Percentiles rank a stretch among this genome's conserved stretches.
These are phyloP conservation scores for Lanmaoa pseudosensibilis DNA, from an alignment of 768 basidiomycete genomes.

Conservation along the genomic window DNA sequence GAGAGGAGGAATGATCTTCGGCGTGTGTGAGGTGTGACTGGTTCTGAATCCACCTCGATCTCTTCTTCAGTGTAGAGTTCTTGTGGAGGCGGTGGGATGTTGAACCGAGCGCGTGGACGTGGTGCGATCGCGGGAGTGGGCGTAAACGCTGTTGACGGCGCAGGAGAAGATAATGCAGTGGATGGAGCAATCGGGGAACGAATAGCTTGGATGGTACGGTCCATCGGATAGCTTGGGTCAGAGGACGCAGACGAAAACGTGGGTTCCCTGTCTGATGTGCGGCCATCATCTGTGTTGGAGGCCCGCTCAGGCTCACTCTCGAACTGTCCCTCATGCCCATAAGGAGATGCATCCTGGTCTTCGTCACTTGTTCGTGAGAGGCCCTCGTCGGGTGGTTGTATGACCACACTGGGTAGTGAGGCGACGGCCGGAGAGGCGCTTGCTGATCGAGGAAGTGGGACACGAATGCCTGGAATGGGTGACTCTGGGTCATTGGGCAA, in stretches of 20 bases:
- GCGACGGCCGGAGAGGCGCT: slow-evolving; percentile 48
- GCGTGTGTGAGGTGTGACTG: slow-evolving; percentile 68
- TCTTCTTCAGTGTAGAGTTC: slow-evolving; percentile 39
- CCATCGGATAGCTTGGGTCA: slow-evolving; percentile 33
- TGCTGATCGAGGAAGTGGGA: slow-evolving; percentile 54
- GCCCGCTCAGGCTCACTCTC: slow-evolving; percentile 26
- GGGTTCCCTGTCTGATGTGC: slow-evolving; percentile 45
- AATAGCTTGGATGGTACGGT: slow-evolving; percentile 26
- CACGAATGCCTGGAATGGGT: slow-evolving; percentile 44
- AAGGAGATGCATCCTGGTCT: slow-evolving; percentile 4
- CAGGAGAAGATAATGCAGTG: slow-evolving; percentile 54
- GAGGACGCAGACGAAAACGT: slow-evolving; percentile 73
- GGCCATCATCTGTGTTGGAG: slow-evolving; percentile 27
- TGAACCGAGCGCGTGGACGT: slow-evolving; percentile 62
- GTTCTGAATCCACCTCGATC: slow-evolving; percentile 40
- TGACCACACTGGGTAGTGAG: slow-evolving; percentile 25
- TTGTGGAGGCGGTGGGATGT: slow-evolving; percentile 45
- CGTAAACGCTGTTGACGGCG: slow-evolving; percentile 57
- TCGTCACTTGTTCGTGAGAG: slow-evolving; percentile 17
- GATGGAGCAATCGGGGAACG: slow-evolving; percentile 40
- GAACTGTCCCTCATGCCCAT: slow-evolving; percentile 3
- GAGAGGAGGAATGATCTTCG: slow-evolving; percentile 80
- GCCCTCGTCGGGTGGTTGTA: slow-evolving; percentile 23
- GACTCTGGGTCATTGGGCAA: slow-evolving; percentile 44
- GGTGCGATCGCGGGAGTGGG: slow-evolving; percentile 68